Evolutionary conservation across 495 filamentous ascomycete genomes (phyloP).

Genomic region (Tuber indicum): DNA sequence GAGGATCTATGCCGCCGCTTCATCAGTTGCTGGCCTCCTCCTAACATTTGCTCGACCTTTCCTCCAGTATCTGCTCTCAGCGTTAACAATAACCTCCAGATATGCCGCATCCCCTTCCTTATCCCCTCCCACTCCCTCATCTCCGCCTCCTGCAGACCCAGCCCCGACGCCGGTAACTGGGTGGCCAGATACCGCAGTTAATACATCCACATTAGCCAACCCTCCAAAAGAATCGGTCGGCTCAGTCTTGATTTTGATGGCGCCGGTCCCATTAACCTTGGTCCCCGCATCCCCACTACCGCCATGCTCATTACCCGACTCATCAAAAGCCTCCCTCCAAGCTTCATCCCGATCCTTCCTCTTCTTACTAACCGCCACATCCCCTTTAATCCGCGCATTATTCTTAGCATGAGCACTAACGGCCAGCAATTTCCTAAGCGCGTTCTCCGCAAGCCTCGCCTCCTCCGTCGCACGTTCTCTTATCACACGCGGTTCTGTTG

Average conservation of each 20-base stretch:
- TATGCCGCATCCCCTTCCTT: slow-evolving; percentile 25
- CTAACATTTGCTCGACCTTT: slow-evolving; percentile 35
- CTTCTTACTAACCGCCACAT: slow-evolving; percentile 42
- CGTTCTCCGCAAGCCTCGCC: slow-evolving; percentile 66
- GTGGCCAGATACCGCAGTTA: background rate
- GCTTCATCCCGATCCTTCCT: slow-evolving; percentile 41
- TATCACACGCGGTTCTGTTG: slow-evolving; percentile 63
- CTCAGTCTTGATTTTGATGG: slow-evolving; percentile 21
- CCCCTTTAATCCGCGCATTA: slow-evolving; percentile 40
- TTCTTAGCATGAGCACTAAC: slow-evolving; percentile 42
- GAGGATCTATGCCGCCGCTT: slow-evolving; percentile 20
- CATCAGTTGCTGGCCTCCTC: slow-evolving; percentile 20
- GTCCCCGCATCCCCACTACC: background rate
- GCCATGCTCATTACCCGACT: slow-evolving; percentile 11
- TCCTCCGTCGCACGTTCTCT: slow-evolving; percentile 67
- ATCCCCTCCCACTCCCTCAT: slow-evolving; percentile 22
- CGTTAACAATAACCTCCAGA: slow-evolving; percentile 45
- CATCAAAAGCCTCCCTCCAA: slow-evolving; percentile 44
- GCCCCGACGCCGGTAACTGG: background rate
- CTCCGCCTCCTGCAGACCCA: slow-evolving; percentile 9
- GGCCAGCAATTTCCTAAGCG: slow-evolving; percentile 59
- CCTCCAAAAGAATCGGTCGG: background rate
- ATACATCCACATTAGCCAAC: background rate
- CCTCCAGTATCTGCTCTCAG: slow-evolving; percentile 44
- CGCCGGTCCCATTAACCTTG: slow-evolving; percentile 25